Base-by-base conservation (phyloP, 306 rosid genomes). In the Alnus rubra region DNA sequence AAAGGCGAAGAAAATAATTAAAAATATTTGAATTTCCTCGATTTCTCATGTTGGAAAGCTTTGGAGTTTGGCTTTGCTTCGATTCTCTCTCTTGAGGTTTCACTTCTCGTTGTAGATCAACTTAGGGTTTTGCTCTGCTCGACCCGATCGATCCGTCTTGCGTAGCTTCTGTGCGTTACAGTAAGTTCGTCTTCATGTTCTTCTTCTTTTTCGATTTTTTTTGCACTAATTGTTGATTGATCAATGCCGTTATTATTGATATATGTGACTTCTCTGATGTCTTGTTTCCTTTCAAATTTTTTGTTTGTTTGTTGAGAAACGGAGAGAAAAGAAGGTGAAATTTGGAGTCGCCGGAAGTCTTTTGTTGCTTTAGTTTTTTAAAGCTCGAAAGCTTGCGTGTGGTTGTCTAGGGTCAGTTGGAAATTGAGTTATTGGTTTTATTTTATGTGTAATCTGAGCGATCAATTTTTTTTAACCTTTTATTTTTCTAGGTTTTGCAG, bases 51-150 rank as follows among this genome's bases (percentile, higher is more conserved):
- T 18, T 5, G 9, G 59, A 18, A 53, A 5, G 28, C 19, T 28
- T 59, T 59, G 65, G 65, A 31, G 13, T 62, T 62, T 62, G 78
- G 76, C 45, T 88, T 73, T 68, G 81, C 79, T 63, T 31, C 42
- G 60, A 44, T 74, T 68, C 71, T 33, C 37, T 73, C 67, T 55
- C 54, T 52, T 48, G 5, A 19, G 56, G 76, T 51, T 1, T 37
- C 33, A 19, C 33, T 78, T 49, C 52, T 45, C 74, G 74, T 71
- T 51, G 67, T 74, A 50, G 74, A 90, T 88, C 87, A 49, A 70
- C 15, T n/a, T 83, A 84, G 89, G 97, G 97, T 88, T 88, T 87
- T 79, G 76, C 77, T 80, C 72, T 74, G 50, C 52, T 73, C 89
- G 76, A 30, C 73, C 28, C 7, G 78, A 79, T 85, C 87, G 74